These are phyloP conservation scores for Hamigera avellanea DNA, from an alignment of 495 filamentous ascomycete species.

Conservation along the genomic window DNA sequence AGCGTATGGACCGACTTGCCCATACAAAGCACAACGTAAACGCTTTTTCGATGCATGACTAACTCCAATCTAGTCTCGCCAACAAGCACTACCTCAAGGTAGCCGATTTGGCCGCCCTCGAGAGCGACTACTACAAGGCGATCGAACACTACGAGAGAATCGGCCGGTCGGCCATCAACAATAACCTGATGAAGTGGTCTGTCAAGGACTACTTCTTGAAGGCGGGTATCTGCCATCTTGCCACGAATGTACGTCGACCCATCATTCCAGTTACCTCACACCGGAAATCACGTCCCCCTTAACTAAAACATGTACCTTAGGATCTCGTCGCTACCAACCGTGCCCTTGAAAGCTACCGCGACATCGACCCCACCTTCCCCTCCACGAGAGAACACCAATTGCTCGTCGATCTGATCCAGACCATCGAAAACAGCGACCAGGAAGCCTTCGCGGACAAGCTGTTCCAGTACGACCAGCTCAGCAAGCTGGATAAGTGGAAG, in stretches of 20 bases:
- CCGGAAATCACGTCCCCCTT: no score
- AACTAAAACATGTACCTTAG: slow-evolving; percentile 17
- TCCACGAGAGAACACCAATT: slow-evolving; percentile 69
- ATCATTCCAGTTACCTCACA: background rate
- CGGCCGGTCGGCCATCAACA: slow-evolving; percentile 55
- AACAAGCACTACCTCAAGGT: slow-evolving; percentile 86
- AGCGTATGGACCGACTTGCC: slow-evolving; percentile 44
- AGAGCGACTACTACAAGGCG: slow-evolving; percentile 68
- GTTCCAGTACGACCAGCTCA: slow-evolving; percentile 78
- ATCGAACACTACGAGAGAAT: slow-evolving; percentile 75
- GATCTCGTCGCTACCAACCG: slow-evolving; percentile 66
- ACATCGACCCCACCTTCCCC: slow-evolving; percentile 67
- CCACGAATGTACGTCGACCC: slow-evolving; percentile 40
- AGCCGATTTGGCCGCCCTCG: slow-evolving; percentile 73
- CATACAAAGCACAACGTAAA: no score
- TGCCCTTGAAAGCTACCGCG: slow-evolving; percentile 68
- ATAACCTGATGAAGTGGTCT: slow-evolving; percentile 79
- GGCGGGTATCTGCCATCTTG: slow-evolving; percentile 73
- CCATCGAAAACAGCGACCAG: slow-evolving; percentile 61
- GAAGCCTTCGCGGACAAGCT: slow-evolving; percentile 77
- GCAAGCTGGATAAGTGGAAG: slow-evolving; percentile 92
- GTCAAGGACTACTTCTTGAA: slow-evolving; percentile 92
- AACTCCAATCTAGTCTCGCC: slow-evolving; percentile 64
- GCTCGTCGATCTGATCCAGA: slow-evolving; percentile 57
- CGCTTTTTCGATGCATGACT: no score